Evolutionary conservation across 139 green algal species (phyloP).

Genomic region (Asterochloris erici): DNA sequence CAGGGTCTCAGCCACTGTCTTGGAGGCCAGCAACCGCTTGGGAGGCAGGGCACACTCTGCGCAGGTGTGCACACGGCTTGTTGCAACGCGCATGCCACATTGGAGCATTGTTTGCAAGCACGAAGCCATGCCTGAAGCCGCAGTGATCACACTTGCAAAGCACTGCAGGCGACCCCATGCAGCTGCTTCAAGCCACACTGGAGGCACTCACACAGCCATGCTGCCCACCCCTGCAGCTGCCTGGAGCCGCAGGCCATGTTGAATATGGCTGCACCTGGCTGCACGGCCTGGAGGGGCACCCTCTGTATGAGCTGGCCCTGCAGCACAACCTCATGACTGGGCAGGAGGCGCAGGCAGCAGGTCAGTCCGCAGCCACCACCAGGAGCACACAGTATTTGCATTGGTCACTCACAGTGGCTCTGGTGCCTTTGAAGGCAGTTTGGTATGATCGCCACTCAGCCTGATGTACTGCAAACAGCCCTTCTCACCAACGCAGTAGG

Average conservation of each 20-base stretch:
- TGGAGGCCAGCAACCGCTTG: constrained; percentile 9
- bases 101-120: too few species aligned
- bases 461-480: too few species aligned
- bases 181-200: too few species aligned
- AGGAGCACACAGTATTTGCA: too few species aligned
- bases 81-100: not conserved
- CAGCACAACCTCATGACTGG: constrained; percentile 3
- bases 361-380: not conserved
- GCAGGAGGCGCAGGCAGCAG: not conserved
- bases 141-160: not conserved
- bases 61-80: not conserved
- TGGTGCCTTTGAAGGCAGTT: too few species aligned
- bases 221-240: not conserved
- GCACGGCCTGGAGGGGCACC: constrained; percentile 15
- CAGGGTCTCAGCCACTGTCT: not conserved
- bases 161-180: too few species aligned
- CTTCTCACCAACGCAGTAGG: too few species aligned
- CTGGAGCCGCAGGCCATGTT: constrained; percentile 1
- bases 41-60: constrained; percentile 14
- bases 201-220: too few species aligned
- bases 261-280: constrained; percentile 19
- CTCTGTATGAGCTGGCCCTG: constrained; percentile 18
- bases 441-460: too few species aligned
- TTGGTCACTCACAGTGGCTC: too few species aligned
- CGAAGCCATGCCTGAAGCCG: not conserved